Conservation (phyloP, 2,329 filamentous ascomycete species). For the Talaromyces sp. region DNA sequence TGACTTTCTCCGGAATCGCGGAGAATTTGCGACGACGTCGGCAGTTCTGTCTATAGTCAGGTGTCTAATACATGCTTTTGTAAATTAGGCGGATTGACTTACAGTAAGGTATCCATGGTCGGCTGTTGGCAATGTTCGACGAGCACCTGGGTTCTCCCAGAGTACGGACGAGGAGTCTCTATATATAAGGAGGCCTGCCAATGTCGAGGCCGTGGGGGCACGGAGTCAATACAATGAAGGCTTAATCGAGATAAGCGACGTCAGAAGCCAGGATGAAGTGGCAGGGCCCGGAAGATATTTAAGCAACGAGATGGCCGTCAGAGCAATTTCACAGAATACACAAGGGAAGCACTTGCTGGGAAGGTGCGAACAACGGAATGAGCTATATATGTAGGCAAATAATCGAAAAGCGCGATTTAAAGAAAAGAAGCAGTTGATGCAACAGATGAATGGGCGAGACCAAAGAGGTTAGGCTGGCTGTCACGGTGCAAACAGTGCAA, state of each 20-base stretch:
- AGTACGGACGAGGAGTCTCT: not conserved
- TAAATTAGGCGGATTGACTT: conserved; percentile 14
- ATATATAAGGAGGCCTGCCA: not conserved
- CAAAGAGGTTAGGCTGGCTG: not conserved
- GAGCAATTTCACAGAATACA: not conserved
- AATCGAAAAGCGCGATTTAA: not conserved
- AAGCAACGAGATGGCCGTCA: not conserved
- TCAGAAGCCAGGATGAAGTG: conserved; percentile 10
- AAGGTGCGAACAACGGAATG: not conserved
- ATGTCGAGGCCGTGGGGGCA: conserved; percentile 3
- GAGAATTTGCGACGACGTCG: conserved; percentile 86
- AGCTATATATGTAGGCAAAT: not conserved
- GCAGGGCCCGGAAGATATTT: not conserved
- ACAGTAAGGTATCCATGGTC: conserved; percentile 51
- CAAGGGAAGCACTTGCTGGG: not conserved
- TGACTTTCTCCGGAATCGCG: conserved; percentile 84
- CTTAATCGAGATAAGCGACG: conserved; percentile 1
- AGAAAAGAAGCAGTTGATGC: not conserved
- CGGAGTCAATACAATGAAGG: not conserved
- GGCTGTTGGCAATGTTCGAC: not conserved
- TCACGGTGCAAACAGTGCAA: conserved; percentile 17
- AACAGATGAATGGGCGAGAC: not conserved
- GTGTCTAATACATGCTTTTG: not conserved
- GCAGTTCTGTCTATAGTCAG: conserved; percentile 63
- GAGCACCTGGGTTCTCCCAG: not conserved